Evolutionary conservation across 306 rosid species (phyloP).

Genomic region (Vigna unguiculata): DNA sequence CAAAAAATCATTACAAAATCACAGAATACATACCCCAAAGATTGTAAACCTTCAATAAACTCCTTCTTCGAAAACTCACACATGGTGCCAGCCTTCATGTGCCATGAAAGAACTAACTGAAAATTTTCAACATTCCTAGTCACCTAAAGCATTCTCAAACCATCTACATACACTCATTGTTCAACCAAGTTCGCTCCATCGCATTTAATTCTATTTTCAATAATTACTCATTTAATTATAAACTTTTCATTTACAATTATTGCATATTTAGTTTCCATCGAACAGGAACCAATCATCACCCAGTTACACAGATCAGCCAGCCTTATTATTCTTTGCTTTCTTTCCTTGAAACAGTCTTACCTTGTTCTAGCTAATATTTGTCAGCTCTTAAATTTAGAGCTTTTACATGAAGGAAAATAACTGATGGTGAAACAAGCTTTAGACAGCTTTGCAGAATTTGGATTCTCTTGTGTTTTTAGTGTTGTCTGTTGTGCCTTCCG

Average conservation of each 20-base stretch:
- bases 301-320: neutral
- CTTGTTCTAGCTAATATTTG: neutral
- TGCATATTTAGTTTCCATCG: slow-evolving; percentile 1
- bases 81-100: slow-evolving; percentile 99
- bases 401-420: neutral
- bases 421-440: neutral
- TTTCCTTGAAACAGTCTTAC: slow-evolving; percentile 12
- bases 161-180: slow-evolving; percentile 12
- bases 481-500: too few relatives aligned
- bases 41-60: slow-evolving; percentile 85
- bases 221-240: slow-evolving; percentile 7
- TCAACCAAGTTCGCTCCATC: neutral
- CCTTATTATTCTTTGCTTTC: slow-evolving; percentile 6
- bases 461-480: too few relatives aligned
- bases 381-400: neutral
- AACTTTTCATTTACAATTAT: slow-evolving; percentile 12
- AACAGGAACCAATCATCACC: slow-evolving; percentile 7
- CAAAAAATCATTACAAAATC: slow-evolving; percentile 3
- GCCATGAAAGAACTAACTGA: slow-evolving; percentile 99
- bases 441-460: too few relatives aligned
- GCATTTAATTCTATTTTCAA: neutral
- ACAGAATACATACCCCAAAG: slow-evolving; percentile 72
- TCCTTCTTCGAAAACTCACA: slow-evolving; percentile 99
- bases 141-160: slow-evolving; percentile 8
- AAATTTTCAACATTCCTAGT: slow-evolving; percentile 43